phyloP scores from a whole-genome alignment of 108 stramenopile species.

The Schizochytrium sp. region DNA sequence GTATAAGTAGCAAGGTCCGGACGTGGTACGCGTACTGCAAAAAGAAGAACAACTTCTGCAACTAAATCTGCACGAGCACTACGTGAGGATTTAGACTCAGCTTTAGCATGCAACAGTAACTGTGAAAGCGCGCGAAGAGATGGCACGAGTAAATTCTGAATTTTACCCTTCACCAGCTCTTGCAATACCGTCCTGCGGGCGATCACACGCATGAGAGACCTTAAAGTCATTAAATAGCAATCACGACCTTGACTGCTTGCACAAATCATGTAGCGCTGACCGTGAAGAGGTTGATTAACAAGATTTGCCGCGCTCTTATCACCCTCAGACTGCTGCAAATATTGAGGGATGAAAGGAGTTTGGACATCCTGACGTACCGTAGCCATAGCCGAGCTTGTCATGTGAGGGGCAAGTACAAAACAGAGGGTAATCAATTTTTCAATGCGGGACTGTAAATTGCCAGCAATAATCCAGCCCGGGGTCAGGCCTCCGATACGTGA shows the following conservation, averaged over 20 bases:
- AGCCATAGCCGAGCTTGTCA: not conserved
- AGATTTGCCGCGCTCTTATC: not conserved
- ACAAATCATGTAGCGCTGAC: not conserved
- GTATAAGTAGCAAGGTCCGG: not conserved
- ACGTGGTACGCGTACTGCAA: constrained; percentile 37
- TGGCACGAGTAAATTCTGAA: constrained; percentile 18
- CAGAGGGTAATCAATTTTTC: constrained; percentile 38
- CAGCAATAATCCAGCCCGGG: constrained; percentile 58
- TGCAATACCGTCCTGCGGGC: constrained; percentile 19
- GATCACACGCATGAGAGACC: constrained; percentile 35
- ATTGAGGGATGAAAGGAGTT: not conserved
- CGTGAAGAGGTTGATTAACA: not conserved
- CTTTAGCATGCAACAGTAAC: constrained; percentile 16
- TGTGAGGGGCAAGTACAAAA: constrained; percentile 47
- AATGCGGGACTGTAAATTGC: constrained; percentile 13
- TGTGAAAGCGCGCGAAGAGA: constrained; percentile 9
- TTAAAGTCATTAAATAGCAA: constrained; percentile 38
- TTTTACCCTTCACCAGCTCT: constrained; percentile 21
- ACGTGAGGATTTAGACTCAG: not conserved
- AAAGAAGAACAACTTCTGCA: constrained; percentile 51
- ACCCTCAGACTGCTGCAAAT: not conserved
- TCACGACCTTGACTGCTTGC: constrained; percentile 25
- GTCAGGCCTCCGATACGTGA: constrained; percentile 5
- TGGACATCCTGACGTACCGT: not conserved
- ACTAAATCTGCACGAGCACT: constrained; percentile 22